Evolutionary conservation across 768 basidiomycete species (phyloP), one percentile per base, ranked within the genome.

Genomic region (Lepiota brunneoincarnata): DNA sequence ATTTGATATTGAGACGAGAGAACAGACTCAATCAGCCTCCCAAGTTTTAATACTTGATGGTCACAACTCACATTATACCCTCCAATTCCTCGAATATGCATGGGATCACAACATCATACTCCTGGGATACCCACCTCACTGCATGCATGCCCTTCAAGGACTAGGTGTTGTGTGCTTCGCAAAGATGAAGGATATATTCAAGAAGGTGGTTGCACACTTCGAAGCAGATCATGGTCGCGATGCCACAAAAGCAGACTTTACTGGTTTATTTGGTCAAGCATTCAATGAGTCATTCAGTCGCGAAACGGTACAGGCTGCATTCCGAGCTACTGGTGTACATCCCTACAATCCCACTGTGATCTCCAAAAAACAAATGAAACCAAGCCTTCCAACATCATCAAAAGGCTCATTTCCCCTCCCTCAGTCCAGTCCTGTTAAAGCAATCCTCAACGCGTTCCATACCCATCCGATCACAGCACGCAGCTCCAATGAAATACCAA

Each of bases 111-210:
- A 75, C 49, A 77, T 80, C 46, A 38, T 56, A 3, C 50, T 77
- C 11, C 56, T 72, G 14, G 67, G 65, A 2, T 77, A 76, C 57
- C 76, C 69, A 52, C 62, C 70, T 11, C 73, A 75, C 44, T 73
- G 70, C 55, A 75, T 69, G 0, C 71, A 77, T 63, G 66, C 65
- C 0, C 61, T 74, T 4, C 75, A 78, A 58, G 73, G 74, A 7
- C 70, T 78, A 18, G 72, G 78, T 61, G 73, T 77, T 18, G 71
- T 73, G 1, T 74, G 72, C 54, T 78, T 78, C 59, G 69, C 64
- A 21, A 62, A 48, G 49, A 67, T 77, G 69, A 78, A 78, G 59
- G 49, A 53, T 9, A 40, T 17, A 57, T 64, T 58, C 59, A 63
- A 65, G 28, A 20, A 61, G 34, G 63, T 59, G 45, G 61, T 69